phyloP scores from a whole-genome alignment of 2,329 filamentous ascomycete genomes.

The Epichloe hybrida region DNA sequence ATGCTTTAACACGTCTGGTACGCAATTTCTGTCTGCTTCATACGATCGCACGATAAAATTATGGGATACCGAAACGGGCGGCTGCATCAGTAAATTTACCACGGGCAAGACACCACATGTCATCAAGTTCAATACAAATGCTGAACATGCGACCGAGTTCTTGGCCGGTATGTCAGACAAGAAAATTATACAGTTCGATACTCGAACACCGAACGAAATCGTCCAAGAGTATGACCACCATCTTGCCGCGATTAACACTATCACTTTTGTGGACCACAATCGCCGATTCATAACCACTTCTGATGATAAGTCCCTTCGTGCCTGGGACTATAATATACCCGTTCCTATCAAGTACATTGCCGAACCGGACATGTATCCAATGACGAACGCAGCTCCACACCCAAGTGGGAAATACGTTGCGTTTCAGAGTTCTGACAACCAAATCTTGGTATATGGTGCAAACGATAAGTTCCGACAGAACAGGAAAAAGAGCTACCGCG shows the following conservation, averaged over 20 bases:
- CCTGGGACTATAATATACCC: conserved; percentile 97
- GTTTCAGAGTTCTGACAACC: conserved; percentile 88
- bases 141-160: conserved; percentile 73
- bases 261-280: conserved; percentile 90
- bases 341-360: conserved; percentile 98
- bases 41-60: conserved; percentile 96
- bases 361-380: conserved; percentile 94
- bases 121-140: conserved; percentile 77
- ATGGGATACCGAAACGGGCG: conserved; percentile 94
- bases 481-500: conserved; percentile 89
- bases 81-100: conserved; percentile 76
- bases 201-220: conserved; percentile 58
- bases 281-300: conserved; percentile 95
- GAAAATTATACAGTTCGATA: conserved; percentile 97
- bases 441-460: conserved; percentile 88
- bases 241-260: conserved; percentile 92
- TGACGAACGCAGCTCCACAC: conserved; percentile 74
- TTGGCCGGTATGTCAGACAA: conserved; percentile 96
- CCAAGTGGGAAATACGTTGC: conserved; percentile 89
- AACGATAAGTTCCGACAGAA: conserved; percentile 96
- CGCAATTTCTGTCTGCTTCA: conserved; percentile 76
- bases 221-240: conserved; percentile 99
- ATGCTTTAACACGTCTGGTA: conserved; percentile 71
- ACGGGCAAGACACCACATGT: conserved; percentile 94
- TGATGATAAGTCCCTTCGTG: conserved; percentile 88